These are phyloP conservation scores for Rugosomyces carneus DNA, from an alignment of 1,284 basidiomycete genomes.

Conservation along the genomic window DNA sequence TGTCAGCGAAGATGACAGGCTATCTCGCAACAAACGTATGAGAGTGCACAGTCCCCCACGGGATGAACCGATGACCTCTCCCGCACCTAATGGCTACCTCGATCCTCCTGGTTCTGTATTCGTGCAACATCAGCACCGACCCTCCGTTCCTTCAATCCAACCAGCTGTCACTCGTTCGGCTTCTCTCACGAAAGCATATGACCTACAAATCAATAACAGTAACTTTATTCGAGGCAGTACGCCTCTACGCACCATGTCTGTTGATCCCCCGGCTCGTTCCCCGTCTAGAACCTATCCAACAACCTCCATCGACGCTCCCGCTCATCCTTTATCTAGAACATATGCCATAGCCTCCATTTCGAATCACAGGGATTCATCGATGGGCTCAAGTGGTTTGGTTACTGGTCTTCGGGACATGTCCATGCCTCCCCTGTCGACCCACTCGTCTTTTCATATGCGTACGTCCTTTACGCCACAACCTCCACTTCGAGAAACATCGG, in stretches of 20 bases:
- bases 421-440: slow-evolving; percentile 33
- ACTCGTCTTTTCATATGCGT: slow-evolving; percentile 54
- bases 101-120: slow-evolving; percentile 49
- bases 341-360: slow-evolving; percentile 27
- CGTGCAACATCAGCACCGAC: slow-evolving; percentile 19
- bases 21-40: slow-evolving; percentile 43
- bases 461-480: slow-evolving; percentile 65
- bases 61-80: slow-evolving; percentile 19
- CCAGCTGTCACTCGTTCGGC: slow-evolving; percentile 25
- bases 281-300: background rate
- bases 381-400: slow-evolving; percentile 18
- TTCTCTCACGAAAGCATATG: slow-evolving; percentile 25
- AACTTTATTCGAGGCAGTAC: slow-evolving; percentile 36
- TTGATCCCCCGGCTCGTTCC: slow-evolving; percentile 43
- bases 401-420: slow-evolving; percentile 25
- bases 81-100: slow-evolving; percentile 34
- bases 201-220: slow-evolving; percentile 25
- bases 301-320: slow-evolving; percentile 50
- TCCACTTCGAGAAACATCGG: slow-evolving; percentile 51
- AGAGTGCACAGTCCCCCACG: slow-evolving; percentile 46
- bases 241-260: slow-evolving; percentile 52
- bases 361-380: slow-evolving; percentile 22
- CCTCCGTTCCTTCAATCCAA: slow-evolving; percentile 18
- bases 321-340: slow-evolving; percentile 13
- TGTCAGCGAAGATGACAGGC: slow-evolving; percentile 23